A percentile compares a stretch with the other conserved stretches of the same genome.
phyloP scores from a whole-genome alignment of 306 rosid species.

The Dryas alaskensis region DNA sequence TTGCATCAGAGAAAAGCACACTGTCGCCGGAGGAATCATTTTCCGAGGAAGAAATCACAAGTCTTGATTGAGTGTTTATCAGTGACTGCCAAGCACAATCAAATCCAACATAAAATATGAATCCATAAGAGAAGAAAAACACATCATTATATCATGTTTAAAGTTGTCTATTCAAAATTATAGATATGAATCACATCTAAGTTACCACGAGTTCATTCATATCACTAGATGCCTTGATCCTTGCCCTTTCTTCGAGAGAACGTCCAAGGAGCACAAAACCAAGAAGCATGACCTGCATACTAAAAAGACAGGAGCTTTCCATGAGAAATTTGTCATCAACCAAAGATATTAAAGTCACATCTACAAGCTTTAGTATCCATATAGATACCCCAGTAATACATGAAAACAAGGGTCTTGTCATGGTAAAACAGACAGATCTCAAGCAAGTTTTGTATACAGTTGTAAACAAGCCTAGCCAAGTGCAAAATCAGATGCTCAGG shows the following conservation, averaged over 20 bases:
- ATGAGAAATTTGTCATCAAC: slow-evolving; percentile 44
- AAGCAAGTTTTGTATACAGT: not conserved
- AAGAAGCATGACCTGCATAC: slow-evolving; percentile 99
- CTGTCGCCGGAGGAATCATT: slow-evolving; percentile 47
- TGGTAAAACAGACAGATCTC: not conserved
- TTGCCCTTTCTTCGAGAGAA: slow-evolving; percentile 88
- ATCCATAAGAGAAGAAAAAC: slow-evolving; percentile 5
- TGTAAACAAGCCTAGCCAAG: slow-evolving; percentile 21
- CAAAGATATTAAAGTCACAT: slow-evolving; percentile 16
- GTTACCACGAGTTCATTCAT: slow-evolving; percentile 96
- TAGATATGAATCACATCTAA: slow-evolving; percentile 16
- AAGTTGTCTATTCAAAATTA: not conserved
- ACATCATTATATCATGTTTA: not conserved
- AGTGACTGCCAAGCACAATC: slow-evolving; percentile 70
- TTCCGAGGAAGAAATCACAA: slow-evolving; percentile 80
- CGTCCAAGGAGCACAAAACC: slow-evolving; percentile 99
- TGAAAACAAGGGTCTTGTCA: too few species aligned
- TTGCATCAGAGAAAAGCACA: slow-evolving; percentile 72
- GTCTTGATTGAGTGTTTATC: slow-evolving; percentile 87
- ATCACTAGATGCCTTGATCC: slow-evolving; percentile 93
- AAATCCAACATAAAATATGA: slow-evolving; percentile 23
- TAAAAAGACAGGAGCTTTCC: slow-evolving; percentile 46
- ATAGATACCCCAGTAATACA: not conserved
- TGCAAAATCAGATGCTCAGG: not conserved
- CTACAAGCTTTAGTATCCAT: slow-evolving; percentile 6